These are phyloP conservation scores for Thalassiosira livingstoniorum DNA, from an alignment of 352 stramenopile genomes.

Conservation along the genomic window DNA sequence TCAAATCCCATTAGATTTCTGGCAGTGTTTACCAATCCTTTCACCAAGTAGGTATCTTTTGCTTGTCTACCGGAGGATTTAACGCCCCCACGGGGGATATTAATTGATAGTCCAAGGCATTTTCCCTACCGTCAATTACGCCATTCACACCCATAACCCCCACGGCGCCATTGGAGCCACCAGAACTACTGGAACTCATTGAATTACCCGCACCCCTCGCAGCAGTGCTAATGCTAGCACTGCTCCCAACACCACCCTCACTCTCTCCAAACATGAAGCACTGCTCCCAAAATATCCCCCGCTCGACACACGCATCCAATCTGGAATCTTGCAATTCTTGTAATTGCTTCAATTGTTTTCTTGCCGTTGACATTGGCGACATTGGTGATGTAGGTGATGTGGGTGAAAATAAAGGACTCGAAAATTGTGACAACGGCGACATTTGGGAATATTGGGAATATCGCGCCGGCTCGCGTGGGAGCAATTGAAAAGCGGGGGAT, in stretches of 20 bases:
- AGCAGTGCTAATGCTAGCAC: neutral
- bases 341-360: slow-evolving; percentile 46
- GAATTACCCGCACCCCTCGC: neutral
- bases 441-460: too few relatives aligned
- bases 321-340: slow-evolving; percentile 42
- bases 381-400: too few relatives aligned
- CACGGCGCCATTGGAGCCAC: too few relatives aligned
- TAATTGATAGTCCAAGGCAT: slow-evolving; percentile 36
- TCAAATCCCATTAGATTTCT: too few relatives aligned
- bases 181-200: too few relatives aligned
- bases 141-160: too few relatives aligned
- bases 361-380: slow-evolving; percentile 13
- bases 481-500: slow-evolving; percentile 4
- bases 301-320: slow-evolving; percentile 41
- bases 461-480: neutral
- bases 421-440: neutral
- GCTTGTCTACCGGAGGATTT: slow-evolving; percentile 16
- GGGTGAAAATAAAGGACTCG: neutral
- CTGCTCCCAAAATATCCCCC: slow-evolving; percentile 47
- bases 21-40: too few relatives aligned
- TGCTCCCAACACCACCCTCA: neutral
- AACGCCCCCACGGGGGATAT: slow-evolving; percentile 33
- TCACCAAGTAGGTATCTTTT: slow-evolving; percentile 49
- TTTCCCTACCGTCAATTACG: slow-evolving; percentile 2
- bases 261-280: slow-evolving; percentile 57